These are phyloP conservation scores for Planoprotostelium fungivorum DNA, from an alignment of 78 protist species.

Conservation along the genomic window DNA sequence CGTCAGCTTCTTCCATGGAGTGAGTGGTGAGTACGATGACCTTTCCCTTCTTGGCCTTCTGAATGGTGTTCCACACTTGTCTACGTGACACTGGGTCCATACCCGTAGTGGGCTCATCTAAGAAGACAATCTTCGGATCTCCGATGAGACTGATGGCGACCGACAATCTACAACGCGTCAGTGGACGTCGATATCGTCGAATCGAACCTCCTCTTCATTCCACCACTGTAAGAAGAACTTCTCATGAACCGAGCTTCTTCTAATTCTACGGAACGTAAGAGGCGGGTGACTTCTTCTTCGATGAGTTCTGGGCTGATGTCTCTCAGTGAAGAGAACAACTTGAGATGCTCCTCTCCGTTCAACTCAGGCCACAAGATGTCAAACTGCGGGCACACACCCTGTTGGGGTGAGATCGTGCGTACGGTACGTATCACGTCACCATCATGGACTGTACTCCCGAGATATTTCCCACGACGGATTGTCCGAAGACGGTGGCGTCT, in stretches of 20 bases:
- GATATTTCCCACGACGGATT: background rate
- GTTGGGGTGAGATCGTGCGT: background rate
- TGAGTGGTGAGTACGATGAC: slow-evolving; percentile 73
- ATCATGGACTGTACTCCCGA: background rate
- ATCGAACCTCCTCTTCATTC: background rate
- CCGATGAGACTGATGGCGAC: slow-evolving; percentile 63
- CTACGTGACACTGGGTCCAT: slow-evolving; percentile 24
- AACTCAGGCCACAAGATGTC: slow-evolving; percentile 42
- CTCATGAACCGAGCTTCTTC: background rate
- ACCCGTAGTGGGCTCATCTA: slow-evolving; percentile 43
- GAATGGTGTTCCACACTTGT: slow-evolving; percentile 55
- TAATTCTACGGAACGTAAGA: background rate
- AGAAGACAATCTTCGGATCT: slow-evolving; percentile 6
- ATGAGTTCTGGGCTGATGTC: slow-evolving; percentile 8
- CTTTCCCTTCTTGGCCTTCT: slow-evolving; percentile 11
- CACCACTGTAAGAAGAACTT: background rate
- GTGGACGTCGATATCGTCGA: slow-evolving; percentile 22
- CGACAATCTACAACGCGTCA: slow-evolving; percentile 55
- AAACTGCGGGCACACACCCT: slow-evolving; percentile 55
- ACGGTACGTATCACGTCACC: background rate
- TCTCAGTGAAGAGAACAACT: slow-evolving; percentile 43
- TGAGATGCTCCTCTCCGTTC: slow-evolving; percentile 47
- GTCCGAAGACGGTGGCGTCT: slow-evolving; percentile 1
- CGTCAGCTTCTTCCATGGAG: slow-evolving; percentile 71
- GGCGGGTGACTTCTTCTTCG: background rate